Base-by-base conservation (phyloP, 352 stramenopile species). In the Pythium aphanidermatum region DNA sequence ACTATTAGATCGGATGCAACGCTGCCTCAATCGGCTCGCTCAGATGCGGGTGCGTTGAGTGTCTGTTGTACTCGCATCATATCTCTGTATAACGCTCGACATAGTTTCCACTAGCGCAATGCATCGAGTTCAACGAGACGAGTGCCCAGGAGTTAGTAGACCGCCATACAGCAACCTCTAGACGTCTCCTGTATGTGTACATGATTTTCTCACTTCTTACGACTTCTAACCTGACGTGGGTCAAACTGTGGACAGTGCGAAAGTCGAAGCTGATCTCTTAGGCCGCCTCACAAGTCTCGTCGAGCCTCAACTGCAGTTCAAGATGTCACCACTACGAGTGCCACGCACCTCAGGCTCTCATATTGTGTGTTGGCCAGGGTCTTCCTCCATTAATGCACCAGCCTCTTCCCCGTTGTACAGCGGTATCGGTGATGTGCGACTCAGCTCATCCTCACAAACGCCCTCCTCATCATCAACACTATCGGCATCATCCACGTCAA, bases 361-460 rank as follows among this genome's bases (percentile, higher is more conserved):
- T n/a, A n/a, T n/a, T n/a, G 42, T 65, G 14, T 71, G 57, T 27
- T 68, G 62, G 58, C 53, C 62, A 1, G 48, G 16, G 7, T 42
- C 37, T 5, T 63, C 56, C 3, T 46, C 49, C 3, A 27, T 33
- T 16, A 11, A 33, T 6, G 38, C 38, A 23, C 33, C 38, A 16
- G 23, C 38, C 19, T 17, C 23, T 3, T 46, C 49, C 12, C 25
- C 47, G 17, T 43, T 21, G n/a, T n/a, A n/a, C 2, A 30, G 30
- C 11, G 12, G 8, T 10, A 10, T 35, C 0, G 29, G 53, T 19
- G 56, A 68, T 20, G 40, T 59, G 16, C 40, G 37, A 1, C 43
- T 67, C 7, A 61, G 57, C 19, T 51, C 40, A 28, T 53, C 55
- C 17, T 32, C 20, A n/a, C 19, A 28, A 19, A 19, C 23, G 44